Percentiles rank a stretch among this genome's conserved stretches.
phyloP scores from a whole-genome alignment of 1,284 basidiomycete species.

The Acaromyces ingoldii region DNA sequence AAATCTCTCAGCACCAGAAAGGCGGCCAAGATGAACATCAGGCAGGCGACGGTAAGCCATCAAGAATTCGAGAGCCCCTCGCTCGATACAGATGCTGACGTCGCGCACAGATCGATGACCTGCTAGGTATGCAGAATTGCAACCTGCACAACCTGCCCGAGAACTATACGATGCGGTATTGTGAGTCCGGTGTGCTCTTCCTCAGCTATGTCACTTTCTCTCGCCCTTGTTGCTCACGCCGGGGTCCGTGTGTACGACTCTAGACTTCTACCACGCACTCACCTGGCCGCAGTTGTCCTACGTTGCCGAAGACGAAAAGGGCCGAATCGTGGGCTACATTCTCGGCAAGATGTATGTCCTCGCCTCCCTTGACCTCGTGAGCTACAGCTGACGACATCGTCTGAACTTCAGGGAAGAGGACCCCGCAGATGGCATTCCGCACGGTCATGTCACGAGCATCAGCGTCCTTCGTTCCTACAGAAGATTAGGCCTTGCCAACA shows the following conservation, averaged over 20 bases:
- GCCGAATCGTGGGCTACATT: conserved; percentile 88
- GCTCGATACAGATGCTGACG: conserved; percentile 10
- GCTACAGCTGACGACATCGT: background rate
- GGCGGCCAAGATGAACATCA: conserved; percentile 11
- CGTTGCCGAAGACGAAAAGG: conserved; percentile 83
- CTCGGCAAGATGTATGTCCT: conserved; percentile 72
- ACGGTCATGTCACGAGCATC: conserved; percentile 51
- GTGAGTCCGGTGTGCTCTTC: conserved; percentile 7
- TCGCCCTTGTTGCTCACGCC: background rate
- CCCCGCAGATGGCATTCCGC: conserved; percentile 46
- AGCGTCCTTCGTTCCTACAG: conserved; percentile 46
- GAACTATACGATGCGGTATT: conserved; percentile 50
- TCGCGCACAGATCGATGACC: conserved; percentile 36
- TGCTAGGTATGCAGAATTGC: conserved; percentile 49
- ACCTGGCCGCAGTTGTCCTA: conserved; percentile 93
- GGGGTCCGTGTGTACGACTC: background rate
- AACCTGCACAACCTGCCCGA: conserved; percentile 51
- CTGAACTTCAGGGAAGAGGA: conserved; percentile 39
- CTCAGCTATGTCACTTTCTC: no score
- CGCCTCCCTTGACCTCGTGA: background rate
- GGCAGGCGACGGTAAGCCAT: conserved; percentile 7
- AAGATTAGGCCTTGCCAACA: conserved; percentile 46
- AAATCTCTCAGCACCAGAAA: no score
- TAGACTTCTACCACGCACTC: conserved; percentile 80
- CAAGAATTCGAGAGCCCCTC: no score